Evolutionary conservation across 2,329 filamentous ascomycete genomes (phyloP), one percentile per base, ranked within the genome.

Genomic region (Verticillium alfalfae): DNA sequence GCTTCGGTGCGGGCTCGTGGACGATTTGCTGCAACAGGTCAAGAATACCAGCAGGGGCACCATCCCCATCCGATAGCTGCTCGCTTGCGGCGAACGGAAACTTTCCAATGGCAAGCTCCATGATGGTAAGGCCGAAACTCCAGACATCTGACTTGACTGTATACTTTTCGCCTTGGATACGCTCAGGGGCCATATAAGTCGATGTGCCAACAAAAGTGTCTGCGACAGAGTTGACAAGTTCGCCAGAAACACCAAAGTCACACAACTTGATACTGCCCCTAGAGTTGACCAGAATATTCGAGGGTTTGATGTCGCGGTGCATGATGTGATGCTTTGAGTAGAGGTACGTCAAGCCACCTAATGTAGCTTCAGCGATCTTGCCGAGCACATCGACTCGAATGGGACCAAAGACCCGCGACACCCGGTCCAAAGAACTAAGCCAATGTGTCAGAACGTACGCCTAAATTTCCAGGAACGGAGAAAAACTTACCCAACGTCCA

Each of bases 171-270:
- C 95, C 95, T 74, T 98, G 93, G 68, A 99, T 99, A 75, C 95
- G 88, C 79, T 99, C 95, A 0, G 95, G 95, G 0, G 95, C 95
- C 95, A 99, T 99, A 81, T 99, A 99, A 61, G 95, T 99, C 41
- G 95, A 97, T 1, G 95, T 99, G 60, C 95, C 95, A 39, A 99
- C 95, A 70, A 99, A 99, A 0, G 95, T 99, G 72, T 98, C 94
- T 59, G 95, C 95, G 67, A 99, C 93, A 5, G 95, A 98, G 78
- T 98, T 98, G 74, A 98, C 93, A 16, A 97, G 86, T 76, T 99
- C 95, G 67, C 93, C 95, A 5, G 94, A 97, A n/a, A 99, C 95
- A 69, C 95, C 95, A 73, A 99, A 99, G 75, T 99, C 95, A 77
- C 94, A 98, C 6, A 99, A 85, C 78, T 99, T 99, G 82, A 99